These are phyloP conservation scores for Neonectria faginata DNA, from an alignment of 2,329 filamentous ascomycete genomes.

Conservation along the genomic window DNA sequence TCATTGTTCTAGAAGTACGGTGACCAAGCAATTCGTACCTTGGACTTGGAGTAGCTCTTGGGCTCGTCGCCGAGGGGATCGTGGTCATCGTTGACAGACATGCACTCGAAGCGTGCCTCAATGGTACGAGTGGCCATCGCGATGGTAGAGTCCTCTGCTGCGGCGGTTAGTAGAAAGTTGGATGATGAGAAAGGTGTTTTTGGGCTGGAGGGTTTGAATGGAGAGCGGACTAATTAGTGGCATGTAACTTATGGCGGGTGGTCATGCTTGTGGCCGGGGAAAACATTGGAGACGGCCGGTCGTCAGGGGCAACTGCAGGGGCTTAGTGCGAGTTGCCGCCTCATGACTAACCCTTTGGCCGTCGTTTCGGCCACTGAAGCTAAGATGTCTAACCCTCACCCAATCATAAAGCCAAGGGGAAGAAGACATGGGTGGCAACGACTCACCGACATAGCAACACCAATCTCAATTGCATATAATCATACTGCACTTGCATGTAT, in stretches of 20 bases:
- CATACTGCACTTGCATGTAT: not conserved
- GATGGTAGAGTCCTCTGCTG: slow-evolving; percentile 21
- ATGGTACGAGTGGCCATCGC: slow-evolving; percentile 80
- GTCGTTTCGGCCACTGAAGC: no score
- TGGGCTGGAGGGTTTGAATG: slow-evolving; percentile 28
- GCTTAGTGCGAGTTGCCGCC: not conserved
- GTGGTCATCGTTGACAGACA: slow-evolving; percentile 92
- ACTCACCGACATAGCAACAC: not conserved
- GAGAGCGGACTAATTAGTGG: slow-evolving; percentile 12
- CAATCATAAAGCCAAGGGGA: no score
- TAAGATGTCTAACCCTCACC: no score
- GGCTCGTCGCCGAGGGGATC: slow-evolving; percentile 67
- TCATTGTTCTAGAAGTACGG: not conserved
- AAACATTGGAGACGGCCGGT: slow-evolving; percentile 19
- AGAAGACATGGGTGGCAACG: not conserved
- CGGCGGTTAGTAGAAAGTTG: slow-evolving; percentile 40
- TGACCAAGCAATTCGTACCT: slow-evolving; percentile 65
- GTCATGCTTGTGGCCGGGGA: slow-evolving; percentile 1
- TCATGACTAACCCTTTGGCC: not conserved
- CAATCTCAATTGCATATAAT: not conserved
- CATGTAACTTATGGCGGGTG: slow-evolving; percentile 1
- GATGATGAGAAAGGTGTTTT: slow-evolving; percentile 28
- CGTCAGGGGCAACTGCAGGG: slow-evolving; percentile 14
- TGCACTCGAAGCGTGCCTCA: slow-evolving; percentile 88
- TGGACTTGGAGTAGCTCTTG: slow-evolving; percentile 75